Conservation (phyloP, 2,329 filamentous ascomycete species). For the Fusarium nisikadoi region DNA sequence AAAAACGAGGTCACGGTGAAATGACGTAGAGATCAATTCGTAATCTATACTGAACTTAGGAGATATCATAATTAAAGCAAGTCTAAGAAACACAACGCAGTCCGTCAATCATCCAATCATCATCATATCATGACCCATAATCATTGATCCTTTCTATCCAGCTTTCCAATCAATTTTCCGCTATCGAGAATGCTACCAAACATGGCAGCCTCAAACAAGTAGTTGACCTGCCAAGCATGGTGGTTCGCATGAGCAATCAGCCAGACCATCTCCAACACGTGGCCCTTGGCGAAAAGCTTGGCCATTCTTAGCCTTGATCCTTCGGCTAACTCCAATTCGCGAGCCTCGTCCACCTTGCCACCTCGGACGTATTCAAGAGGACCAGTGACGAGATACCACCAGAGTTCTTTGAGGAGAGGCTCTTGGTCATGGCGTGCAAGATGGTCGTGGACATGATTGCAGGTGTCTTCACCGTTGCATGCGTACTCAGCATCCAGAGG, state of each 20-base stretch:
- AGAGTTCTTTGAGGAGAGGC: conserved; percentile 32
- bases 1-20: rapidly evolving
- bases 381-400: conserved; percentile 31
- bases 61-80: not conserved
- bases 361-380: conserved; percentile 30
- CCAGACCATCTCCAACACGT: conserved; percentile 40
- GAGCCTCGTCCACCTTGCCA: conserved; percentile 24
- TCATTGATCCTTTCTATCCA: conserved; percentile 42
- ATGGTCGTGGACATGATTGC: conserved; percentile 25
- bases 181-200: conserved; percentile 48
- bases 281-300: conserved; percentile 35
- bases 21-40: rapidly evolving
- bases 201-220: conserved; percentile 48
- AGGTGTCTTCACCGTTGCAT: conserved; percentile 34
- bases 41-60: not conserved
- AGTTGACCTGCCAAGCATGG: conserved; percentile 47
- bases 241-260: conserved; percentile 39
- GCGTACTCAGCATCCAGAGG: conserved; percentile 25
- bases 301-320: conserved; percentile 37
- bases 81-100: not conserved
- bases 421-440: conserved; percentile 6
- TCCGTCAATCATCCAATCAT: conserved; percentile 7
- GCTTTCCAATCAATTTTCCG: conserved; percentile 44
- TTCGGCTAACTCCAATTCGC: conserved; percentile 19
- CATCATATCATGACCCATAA: not conserved